Evolutionary conservation across 257 asterid genomes (phyloP).

Genomic region (Fraxinus cuspidata): DNA sequence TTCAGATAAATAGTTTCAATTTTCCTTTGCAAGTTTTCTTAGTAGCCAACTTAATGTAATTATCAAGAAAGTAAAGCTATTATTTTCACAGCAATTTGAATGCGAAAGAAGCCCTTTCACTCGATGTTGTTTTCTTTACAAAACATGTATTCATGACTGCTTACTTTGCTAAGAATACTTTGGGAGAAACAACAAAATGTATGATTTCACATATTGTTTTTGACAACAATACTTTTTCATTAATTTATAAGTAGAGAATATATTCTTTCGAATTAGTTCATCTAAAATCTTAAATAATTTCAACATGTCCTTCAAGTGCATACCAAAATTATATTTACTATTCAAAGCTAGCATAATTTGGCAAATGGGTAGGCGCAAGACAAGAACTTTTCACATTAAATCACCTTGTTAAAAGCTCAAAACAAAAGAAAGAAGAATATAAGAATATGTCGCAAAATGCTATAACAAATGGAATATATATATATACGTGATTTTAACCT

Average conservation of each 20-base stretch:
- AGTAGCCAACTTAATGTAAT: slow-evolving; percentile 25
- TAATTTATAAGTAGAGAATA: not conserved
- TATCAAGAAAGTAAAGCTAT: slow-evolving; percentile 46
- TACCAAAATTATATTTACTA: no score
- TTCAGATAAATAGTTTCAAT: no score
- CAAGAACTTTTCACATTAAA: not conserved
- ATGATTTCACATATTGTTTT: no score
- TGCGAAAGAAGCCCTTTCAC: slow-evolving; percentile 34
- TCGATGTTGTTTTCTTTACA: slow-evolving; percentile 27
- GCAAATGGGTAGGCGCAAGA: not conserved
- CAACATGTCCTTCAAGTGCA: not conserved
- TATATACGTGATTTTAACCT: no score
- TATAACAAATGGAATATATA: not conserved
- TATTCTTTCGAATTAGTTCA: not conserved
- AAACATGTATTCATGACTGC: no score
- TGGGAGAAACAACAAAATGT: no score
- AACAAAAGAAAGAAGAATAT: not conserved
- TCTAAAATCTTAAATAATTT: not conserved
- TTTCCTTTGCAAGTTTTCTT: no score
- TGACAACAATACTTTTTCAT: not conserved
- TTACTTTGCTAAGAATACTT: no score
- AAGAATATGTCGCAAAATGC: not conserved
- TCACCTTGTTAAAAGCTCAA: not conserved
- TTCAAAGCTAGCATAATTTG: not conserved
- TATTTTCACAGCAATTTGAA: slow-evolving; percentile 50